phyloP scores from a whole-genome alignment of 2,329 filamentous ascomycete genomes.

The Apiospora koreana region DNA sequence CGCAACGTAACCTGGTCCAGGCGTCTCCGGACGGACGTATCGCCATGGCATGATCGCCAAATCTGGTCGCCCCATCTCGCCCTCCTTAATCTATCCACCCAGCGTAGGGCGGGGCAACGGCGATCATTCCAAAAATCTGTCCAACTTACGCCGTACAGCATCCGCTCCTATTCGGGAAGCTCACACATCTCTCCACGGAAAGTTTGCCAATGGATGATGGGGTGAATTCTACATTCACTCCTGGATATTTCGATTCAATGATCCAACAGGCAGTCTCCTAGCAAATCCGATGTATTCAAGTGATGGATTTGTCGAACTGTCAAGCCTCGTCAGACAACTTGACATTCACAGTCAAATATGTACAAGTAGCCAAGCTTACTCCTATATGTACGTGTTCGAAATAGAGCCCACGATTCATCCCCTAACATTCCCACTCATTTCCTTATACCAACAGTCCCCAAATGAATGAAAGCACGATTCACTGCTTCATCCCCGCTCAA shows the following conservation, averaged over 20 bases:
- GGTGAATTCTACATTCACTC: neutral
- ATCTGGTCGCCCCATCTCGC: neutral
- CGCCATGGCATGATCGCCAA: neutral
- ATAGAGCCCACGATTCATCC: neutral
- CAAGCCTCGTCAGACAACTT: neutral
- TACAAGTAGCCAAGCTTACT: neutral
- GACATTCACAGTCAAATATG: neutral
- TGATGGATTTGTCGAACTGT: neutral
- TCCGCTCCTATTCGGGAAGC: neutral
- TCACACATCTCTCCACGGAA: neutral
- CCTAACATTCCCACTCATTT: neutral
- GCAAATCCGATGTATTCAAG: neutral
- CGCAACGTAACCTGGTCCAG: neutral
- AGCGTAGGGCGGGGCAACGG: neutral
- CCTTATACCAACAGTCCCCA: neutral
- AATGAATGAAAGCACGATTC: neutral
- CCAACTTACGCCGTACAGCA: neutral
- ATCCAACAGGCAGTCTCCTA: neutral
- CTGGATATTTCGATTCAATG: neutral
- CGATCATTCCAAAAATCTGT: neutral
- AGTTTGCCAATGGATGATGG: neutral
- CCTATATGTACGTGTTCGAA: neutral
- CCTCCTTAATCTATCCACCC: neutral
- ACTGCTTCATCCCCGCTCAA: neutral
- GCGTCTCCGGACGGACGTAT: neutral